These are phyloP conservation scores for Saccharomyces paradoxus DNA, from an alignment of 805 yeast species.

Conservation along the genomic window DNA sequence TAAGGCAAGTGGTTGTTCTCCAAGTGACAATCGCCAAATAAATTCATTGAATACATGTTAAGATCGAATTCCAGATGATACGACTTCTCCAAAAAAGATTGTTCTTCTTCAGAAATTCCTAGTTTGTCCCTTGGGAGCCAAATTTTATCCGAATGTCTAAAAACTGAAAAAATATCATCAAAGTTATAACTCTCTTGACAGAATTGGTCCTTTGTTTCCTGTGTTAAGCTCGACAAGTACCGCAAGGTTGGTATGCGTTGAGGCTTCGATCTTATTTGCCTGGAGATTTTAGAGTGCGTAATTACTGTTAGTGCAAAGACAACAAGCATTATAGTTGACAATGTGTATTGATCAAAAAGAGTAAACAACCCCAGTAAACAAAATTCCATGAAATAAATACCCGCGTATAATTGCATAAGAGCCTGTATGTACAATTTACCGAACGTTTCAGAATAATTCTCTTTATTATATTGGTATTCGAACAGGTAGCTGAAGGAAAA, in stretches of 20 bases:
- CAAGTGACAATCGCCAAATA: constrained; percentile 12
- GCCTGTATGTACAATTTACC: constrained; percentile 72
- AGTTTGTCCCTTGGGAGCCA: constrained; percentile 39
- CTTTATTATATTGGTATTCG: constrained; percentile 45
- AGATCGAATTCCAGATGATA: constrained; percentile 10
- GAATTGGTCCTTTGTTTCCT: background rate
- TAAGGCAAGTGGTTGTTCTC: background rate
- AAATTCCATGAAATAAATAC: constrained; percentile 72
- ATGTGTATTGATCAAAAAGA: constrained; percentile 41
- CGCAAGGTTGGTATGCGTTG: constrained; percentile 7
- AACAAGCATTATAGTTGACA: constrained; percentile 42
- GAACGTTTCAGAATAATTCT: constrained; percentile 51
- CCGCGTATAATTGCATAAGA: constrained; percentile 66
- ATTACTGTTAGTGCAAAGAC: constrained; percentile 47
- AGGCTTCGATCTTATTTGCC: constrained; percentile 8
- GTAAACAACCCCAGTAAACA: constrained; percentile 72
- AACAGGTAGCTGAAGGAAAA: constrained; percentile 65
- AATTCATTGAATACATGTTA: constrained; percentile 8
- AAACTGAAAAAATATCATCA: constrained; percentile 9
- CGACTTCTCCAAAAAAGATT: constrained; percentile 6
- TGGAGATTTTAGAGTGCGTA: constrained; percentile 46
- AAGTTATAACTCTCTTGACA: background rate
- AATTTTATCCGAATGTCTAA: constrained; percentile 14
- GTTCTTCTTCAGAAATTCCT: constrained; percentile 29
- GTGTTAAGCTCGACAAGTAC: background rate